Base-by-base conservation (phyloP, 495 filamentous ascomycete species). In the Penicillium lividum region DNA sequence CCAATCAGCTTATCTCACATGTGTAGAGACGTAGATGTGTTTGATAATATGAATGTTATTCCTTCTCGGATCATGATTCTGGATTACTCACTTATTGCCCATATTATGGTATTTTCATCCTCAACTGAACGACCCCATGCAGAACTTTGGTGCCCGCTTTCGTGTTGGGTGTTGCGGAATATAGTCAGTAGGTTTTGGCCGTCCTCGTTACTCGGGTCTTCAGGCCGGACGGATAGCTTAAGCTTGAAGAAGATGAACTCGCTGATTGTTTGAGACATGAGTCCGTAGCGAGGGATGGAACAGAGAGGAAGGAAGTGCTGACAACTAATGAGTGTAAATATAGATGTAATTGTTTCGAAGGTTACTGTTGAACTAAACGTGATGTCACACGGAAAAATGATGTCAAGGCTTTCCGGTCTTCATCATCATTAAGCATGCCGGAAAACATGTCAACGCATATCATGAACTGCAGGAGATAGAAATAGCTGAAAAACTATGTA, bases 211-310 rank as follows among this genome's bases (percentile, higher is more conserved):
- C 53, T 55, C 18, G 69, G 70, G 31, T 77, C 71, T 60, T 78
- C 77, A 9, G 75, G 77, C 57, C 69, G 71, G n/a, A 80, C 69
- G 18, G 69, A 63, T 28, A 65, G 57, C 57, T 73, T 75, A 42
- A 74, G 51, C 18, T 68, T 71, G 69, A 78, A 75, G 53, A 67
- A 73, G 58, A 77, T 68, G 61, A 80, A 70, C 56, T 80, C 68
- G 46, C 60, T 71, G 62, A 72, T 63, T 18, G 52, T 57, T 33
- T 64, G 52, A 49, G 70, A 62, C 64, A 49, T 49, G n/a, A 5
- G 2, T 2, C 28, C 8, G 25, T n/a, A n/a, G 27, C 7, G 28
- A 16, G 3, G 3, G 8, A 29, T 16, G 25, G 28, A 49, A 15
- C 7, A 30, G 13, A 29, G 10, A 18, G 5, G 25, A 6, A 18